These are phyloP conservation scores for Alternaria consortialis DNA, from an alignment of 2,329 filamentous ascomycete species.

Conservation along the genomic window DNA sequence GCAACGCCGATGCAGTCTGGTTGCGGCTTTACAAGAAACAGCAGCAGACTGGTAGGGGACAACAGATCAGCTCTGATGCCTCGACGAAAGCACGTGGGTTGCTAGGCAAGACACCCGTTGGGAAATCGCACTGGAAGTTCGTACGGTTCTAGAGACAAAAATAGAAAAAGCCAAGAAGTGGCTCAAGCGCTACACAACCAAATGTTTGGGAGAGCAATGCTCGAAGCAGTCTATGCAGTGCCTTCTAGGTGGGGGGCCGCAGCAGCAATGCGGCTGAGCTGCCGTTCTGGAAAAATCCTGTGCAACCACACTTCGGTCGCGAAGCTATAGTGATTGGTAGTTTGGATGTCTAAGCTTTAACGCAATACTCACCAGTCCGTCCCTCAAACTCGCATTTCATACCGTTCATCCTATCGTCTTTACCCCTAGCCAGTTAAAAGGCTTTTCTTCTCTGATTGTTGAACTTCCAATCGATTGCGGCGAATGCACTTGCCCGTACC, in stretches of 20 bases:
- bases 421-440: neutral
- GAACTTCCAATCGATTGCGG: neutral
- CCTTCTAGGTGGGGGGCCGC: neutral
- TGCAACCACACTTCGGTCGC: neutral
- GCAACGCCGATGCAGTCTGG: constrained; percentile 83
- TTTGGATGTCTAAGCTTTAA: neutral
- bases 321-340: neutral
- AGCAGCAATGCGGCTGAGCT: neutral
- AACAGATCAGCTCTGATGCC: neutral
- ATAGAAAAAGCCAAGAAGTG: neutral
- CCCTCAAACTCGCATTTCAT: neutral
- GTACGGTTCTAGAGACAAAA: neutral
- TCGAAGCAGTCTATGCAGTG: neutral
- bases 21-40: constrained; percentile 52
- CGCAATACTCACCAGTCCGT: neutral
- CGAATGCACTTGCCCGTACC: neutral
- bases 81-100: neutral
- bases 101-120: constrained; percentile 10
- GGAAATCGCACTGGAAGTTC: constrained; percentile 24
- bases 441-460: neutral
- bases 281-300: neutral
- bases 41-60: neutral
- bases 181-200: neutral
- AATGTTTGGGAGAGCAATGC: neutral
- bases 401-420: neutral